Evolutionary conservation across 2,329 filamentous ascomycete species (phyloP).

Genomic region (Verticillium klebahnii): DNA sequence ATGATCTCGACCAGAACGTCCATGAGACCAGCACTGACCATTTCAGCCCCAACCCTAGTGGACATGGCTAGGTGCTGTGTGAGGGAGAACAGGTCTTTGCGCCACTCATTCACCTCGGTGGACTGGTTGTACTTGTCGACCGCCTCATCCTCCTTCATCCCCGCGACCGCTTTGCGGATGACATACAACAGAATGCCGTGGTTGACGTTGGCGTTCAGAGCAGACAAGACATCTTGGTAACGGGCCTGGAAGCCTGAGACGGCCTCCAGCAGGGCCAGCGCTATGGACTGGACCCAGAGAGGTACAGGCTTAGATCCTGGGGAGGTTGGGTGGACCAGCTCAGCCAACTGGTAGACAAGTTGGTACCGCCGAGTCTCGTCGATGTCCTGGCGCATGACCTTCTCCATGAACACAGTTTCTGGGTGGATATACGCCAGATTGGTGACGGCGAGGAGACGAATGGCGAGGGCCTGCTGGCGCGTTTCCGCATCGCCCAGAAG

Average conservation of each 20-base stretch:
- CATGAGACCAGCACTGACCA: slow-evolving; percentile 85
- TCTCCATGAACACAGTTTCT: slow-evolving; percentile 79
- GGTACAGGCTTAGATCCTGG: slow-evolving; percentile 66
- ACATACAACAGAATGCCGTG: slow-evolving; percentile 93
- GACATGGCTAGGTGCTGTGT: slow-evolving; percentile 75
- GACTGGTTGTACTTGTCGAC: slow-evolving; percentile 54
- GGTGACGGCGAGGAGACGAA: slow-evolving; percentile 80
- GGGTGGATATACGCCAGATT: slow-evolving; percentile 87
- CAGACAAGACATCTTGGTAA: slow-evolving; percentile 76
- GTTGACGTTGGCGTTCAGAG: slow-evolving; percentile 93
- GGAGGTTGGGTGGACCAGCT: slow-evolving; percentile 79
- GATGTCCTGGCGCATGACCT: slow-evolving; percentile 78
- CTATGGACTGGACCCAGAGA: slow-evolving; percentile 73
- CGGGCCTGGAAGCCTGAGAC: slow-evolving; percentile 74
- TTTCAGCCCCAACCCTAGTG: slow-evolving; percentile 71
- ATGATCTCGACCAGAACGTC: slow-evolving; percentile 87
- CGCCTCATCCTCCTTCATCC: slow-evolving; percentile 58
- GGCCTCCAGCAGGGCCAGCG: slow-evolving; percentile 78
- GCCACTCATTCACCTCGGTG: slow-evolving; percentile 79
- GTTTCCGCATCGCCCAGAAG: slow-evolving; percentile 61
- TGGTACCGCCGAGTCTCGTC: slow-evolving; percentile 88
- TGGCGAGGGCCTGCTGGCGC: slow-evolving; percentile 71
- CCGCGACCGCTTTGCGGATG: slow-evolving; percentile 82
- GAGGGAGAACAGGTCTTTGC: slow-evolving; percentile 83
- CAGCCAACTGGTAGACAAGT: slow-evolving; percentile 85